These are phyloP conservation scores for Colletotrichum sp. DNA, from an alignment of 2,329 filamentous ascomycete genomes.

Conservation along the genomic window DNA sequence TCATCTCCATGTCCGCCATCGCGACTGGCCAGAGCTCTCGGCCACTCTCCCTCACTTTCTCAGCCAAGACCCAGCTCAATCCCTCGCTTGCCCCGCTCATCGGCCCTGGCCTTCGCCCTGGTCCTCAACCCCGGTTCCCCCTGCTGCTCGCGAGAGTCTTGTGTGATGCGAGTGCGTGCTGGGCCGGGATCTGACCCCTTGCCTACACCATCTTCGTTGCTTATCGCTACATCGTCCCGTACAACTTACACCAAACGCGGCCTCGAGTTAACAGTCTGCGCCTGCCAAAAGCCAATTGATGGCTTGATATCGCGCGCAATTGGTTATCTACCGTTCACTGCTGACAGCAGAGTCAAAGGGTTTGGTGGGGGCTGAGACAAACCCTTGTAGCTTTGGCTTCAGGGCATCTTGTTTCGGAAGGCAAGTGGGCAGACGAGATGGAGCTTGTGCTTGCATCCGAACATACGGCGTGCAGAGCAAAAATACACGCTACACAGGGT, in stretches of 20 bases:
- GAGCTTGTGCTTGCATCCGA: background rate
- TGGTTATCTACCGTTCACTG: background rate
- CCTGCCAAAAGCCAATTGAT: background rate
- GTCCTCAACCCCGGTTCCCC: background rate
- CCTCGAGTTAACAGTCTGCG: background rate
- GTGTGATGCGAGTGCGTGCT: constrained; percentile 9
- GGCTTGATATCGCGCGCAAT: background rate
- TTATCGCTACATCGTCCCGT: constrained; percentile 12
- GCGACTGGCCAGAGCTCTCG: constrained; percentile 17
- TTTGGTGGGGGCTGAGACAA: background rate
- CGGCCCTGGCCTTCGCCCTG: background rate
- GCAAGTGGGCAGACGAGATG: constrained; percentile 1
- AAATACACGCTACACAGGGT: background rate
- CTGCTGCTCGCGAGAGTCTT: background rate
- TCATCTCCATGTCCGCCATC: constrained; percentile 17
- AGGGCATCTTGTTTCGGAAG: constrained; percentile 9
- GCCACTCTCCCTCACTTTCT: constrained; percentile 11
- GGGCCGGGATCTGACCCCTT: background rate
- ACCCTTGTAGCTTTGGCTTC: constrained; percentile 2
- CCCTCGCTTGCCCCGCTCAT: constrained; percentile 16
- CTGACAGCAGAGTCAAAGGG: background rate
- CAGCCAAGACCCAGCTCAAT: constrained; percentile 5
- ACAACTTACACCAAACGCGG: background rate
- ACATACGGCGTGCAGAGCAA: background rate
- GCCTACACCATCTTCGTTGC: constrained; percentile 4